phyloP scores from a whole-genome alignment of 441 rosid species.

The Gossypium gossypioides region DNA sequence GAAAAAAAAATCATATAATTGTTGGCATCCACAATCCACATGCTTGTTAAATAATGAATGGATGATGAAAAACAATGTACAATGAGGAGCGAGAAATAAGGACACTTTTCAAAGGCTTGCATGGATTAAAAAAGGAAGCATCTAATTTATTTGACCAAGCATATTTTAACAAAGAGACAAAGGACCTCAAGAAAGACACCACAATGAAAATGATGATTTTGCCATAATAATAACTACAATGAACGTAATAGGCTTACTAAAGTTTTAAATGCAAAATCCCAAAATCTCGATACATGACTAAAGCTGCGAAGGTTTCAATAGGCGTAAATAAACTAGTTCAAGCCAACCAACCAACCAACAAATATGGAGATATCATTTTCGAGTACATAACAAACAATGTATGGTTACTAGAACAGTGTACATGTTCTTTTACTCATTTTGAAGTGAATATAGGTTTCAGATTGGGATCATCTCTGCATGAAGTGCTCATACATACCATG shows the following conservation, averaged over 20 bases:
- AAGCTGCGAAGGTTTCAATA: not conserved
- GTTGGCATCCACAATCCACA: not conserved
- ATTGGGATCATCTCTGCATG: not conserved
- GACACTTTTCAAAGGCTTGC: not conserved
- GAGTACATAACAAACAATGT: not conserved
- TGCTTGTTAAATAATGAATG: not conserved
- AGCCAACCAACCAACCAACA: not conserved
- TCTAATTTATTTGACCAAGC: not conserved
- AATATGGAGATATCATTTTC: not conserved
- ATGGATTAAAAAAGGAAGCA: not conserved
- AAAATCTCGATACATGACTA: not conserved
- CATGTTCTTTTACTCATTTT: not conserved
- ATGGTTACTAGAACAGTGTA: not conserved
- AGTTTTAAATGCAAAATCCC: not conserved
- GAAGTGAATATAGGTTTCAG: not conserved
- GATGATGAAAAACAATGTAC: not conserved
- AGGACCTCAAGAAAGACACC: not conserved
- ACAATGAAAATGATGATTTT: not conserved
- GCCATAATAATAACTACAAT: not conserved
- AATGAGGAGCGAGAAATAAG: not conserved
- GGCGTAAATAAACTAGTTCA: not conserved
- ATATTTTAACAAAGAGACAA: not conserved
- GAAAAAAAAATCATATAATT: constrained; percentile 14
- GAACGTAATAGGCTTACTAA: too few species aligned
- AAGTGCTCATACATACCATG: not conserved